phyloP scores from a whole-genome alignment of 2,329 filamentous ascomycete species.

The Eutypa lata region DNA sequence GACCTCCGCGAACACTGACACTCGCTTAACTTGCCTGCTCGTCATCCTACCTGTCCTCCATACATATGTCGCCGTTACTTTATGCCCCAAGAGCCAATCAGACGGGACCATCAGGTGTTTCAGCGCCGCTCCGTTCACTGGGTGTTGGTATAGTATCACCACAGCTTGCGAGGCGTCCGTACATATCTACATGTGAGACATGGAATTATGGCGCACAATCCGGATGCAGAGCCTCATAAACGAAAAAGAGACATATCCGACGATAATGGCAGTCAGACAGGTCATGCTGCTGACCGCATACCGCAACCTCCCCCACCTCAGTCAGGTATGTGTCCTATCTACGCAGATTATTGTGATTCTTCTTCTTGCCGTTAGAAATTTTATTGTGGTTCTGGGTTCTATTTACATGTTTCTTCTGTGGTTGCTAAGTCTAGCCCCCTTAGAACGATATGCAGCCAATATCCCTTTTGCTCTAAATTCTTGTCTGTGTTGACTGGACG shows the following conservation, averaged over 20 bases:
- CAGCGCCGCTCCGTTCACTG: conserved; percentile 15
- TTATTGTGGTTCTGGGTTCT: too few relatives aligned
- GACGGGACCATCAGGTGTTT: conserved; percentile 20
- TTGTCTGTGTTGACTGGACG: too few relatives aligned
- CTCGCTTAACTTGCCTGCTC: neutral
- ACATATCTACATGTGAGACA: conserved; percentile 18
- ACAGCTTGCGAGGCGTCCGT: conserved; percentile 10
- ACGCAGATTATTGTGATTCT: neutral
- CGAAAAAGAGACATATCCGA: conserved; percentile 45
- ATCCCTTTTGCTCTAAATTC: too few relatives aligned
- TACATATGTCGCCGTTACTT: conserved; percentile 14
- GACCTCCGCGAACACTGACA: neutral
- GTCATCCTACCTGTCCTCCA: neutral
- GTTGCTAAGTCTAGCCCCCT: neutral
- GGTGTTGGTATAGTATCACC: conserved; percentile 16
- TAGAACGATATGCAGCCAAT: too few relatives aligned
- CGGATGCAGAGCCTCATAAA: conserved; percentile 41
- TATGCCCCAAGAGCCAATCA: conserved; percentile 14
- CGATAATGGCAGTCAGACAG: conserved; percentile 37
- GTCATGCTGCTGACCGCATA: conserved; percentile 36
- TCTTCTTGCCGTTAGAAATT: neutral
- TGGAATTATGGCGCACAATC: conserved; percentile 39
- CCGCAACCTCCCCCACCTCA: conserved; percentile 42
- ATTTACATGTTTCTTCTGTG: neutral
- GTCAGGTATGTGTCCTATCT: conserved; percentile 38